Evolutionary conservation across 768 basidiomycete species (phyloP).

Genomic region (Podaxis mareebaensis): DNA sequence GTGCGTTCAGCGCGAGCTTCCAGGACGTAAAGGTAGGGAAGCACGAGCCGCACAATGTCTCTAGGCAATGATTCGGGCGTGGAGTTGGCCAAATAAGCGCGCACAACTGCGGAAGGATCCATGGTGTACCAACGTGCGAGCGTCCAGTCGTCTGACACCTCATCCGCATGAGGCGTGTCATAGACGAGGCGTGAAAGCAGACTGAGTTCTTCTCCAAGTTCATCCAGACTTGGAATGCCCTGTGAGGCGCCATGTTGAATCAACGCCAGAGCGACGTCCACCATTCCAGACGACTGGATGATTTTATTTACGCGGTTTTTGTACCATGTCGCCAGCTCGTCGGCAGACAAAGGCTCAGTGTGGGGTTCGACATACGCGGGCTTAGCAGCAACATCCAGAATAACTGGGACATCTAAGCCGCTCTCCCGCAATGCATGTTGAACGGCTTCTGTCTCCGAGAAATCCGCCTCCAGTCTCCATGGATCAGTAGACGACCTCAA

Average conservation of each 20-base stretch:
- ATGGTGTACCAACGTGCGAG: constrained; percentile 72
- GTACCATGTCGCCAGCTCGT: constrained; percentile 77
- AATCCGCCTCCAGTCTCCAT: constrained; percentile 60
- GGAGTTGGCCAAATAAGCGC: constrained; percentile 76
- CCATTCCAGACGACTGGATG: constrained; percentile 67
- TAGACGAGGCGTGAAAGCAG: constrained; percentile 87
- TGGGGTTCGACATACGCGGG: constrained; percentile 19
- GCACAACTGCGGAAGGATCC: constrained; percentile 62
- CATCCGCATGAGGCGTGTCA: constrained; percentile 58
- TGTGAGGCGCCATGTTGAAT: constrained; percentile 87
- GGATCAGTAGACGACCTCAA: constrained; percentile 25
- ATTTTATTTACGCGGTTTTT: constrained; percentile 58
- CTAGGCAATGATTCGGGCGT: constrained; percentile 60
- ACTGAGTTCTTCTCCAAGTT: constrained; percentile 88
- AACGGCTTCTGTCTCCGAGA: constrained; percentile 53
- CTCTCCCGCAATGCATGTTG: constrained; percentile 38
- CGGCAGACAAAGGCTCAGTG: constrained; percentile 39
- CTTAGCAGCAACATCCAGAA: constrained; percentile 18
- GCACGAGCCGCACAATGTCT: constrained; percentile 75
- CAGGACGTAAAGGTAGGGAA: constrained; percentile 92
- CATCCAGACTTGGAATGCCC: constrained; percentile 76
- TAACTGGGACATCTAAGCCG: constrained; percentile 12
- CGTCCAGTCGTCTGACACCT: constrained; percentile 67
- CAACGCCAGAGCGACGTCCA: constrained; percentile 76
- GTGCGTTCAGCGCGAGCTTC: constrained; percentile 85